Evolutionary conservation across 1,284 basidiomycete genomes (phyloP).

Genomic region (Sanghuangporus baumii): DNA sequence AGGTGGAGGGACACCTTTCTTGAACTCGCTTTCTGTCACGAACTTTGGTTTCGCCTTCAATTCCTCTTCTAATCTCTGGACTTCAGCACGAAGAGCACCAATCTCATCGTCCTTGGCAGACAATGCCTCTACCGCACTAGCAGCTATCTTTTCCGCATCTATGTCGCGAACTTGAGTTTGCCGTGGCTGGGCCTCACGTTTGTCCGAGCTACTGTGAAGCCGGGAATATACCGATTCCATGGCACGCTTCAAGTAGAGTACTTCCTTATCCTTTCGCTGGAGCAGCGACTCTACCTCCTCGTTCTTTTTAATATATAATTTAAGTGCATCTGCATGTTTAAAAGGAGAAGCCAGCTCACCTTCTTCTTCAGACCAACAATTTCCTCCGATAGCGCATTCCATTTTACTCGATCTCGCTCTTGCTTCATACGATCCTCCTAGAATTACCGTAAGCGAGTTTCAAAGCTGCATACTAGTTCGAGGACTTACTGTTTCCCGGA

Average conservation of each 20-base stretch:
- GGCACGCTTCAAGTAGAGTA: slow-evolving; percentile 73
- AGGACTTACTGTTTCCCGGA: slow-evolving; percentile 49
- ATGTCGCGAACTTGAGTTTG: slow-evolving; percentile 32
- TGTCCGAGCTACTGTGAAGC: slow-evolving; percentile 52
- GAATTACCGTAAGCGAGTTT: slow-evolving; percentile 13
- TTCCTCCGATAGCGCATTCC: slow-evolving; percentile 74
- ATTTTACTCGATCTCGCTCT: slow-evolving; percentile 70
- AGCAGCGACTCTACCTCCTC: slow-evolving; percentile 47
- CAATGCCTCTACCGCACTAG: slow-evolving; percentile 64
- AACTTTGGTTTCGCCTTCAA: slow-evolving; percentile 48
- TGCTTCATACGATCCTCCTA: slow-evolving; percentile 76
- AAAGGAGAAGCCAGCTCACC: slow-evolving; percentile 33
- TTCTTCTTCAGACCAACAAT: slow-evolving; percentile 65
- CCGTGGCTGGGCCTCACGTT: slow-evolving; percentile 31
- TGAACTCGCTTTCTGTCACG: slow-evolving; percentile 64
- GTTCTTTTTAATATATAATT: slow-evolving; percentile 36
- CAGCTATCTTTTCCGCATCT: slow-evolving; percentile 69
- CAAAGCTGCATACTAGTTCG: not conserved
- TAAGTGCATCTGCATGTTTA: not conserved
- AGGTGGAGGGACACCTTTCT: slow-evolving; percentile 57
- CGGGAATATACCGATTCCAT: slow-evolving; percentile 81
- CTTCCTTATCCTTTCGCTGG: slow-evolving; percentile 63
- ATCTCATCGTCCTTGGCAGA: slow-evolving; percentile 71
- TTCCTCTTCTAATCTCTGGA: slow-evolving; percentile 43
- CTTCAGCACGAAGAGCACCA: slow-evolving; percentile 42